These are phyloP conservation scores for Acaromyces ingoldii DNA, from an alignment of 1,284 basidiomycete genomes.

Conservation along the genomic window DNA sequence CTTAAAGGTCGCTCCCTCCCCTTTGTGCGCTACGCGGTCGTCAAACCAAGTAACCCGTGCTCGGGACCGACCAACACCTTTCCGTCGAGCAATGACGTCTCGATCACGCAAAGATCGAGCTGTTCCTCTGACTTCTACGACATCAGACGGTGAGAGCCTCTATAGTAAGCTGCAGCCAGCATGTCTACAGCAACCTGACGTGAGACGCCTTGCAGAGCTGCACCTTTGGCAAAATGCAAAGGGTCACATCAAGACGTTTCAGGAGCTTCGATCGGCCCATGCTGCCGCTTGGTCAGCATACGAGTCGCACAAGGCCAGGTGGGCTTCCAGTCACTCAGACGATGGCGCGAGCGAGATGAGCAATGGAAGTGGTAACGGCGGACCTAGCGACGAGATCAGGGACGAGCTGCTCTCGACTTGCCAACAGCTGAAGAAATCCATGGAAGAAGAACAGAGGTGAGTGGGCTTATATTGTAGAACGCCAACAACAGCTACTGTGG, in stretches of 20 bases:
- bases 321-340: conserved; percentile 16
- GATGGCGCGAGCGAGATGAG: no score
- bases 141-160: not conserved
- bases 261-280: conserved; percentile 26
- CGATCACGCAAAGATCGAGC: conserved; percentile 5
- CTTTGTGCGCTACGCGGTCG: no score
- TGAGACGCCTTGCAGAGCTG: conserved; percentile 19
- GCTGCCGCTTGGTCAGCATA: conserved; percentile 16
- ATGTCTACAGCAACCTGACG: not conserved
- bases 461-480: not conserved
- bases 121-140: no score
- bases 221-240: conserved; percentile 46
- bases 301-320: not conserved
- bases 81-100: no score
- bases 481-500: conserved; percentile 10
- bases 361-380: conserved; percentile 15
- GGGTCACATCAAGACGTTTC: conserved; percentile 33
- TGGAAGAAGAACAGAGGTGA: conserved; percentile 15
- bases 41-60: no score
- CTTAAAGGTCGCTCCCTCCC: no score
- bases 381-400: conserved; percentile 14
- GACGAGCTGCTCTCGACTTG: conserved; percentile 20
- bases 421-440: conserved; percentile 23
- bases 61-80: no score
- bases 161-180: not conserved